Evolutionary conservation across 129 eudicot genomes (phyloP).

Genomic region (Mikania micrantha): DNA sequence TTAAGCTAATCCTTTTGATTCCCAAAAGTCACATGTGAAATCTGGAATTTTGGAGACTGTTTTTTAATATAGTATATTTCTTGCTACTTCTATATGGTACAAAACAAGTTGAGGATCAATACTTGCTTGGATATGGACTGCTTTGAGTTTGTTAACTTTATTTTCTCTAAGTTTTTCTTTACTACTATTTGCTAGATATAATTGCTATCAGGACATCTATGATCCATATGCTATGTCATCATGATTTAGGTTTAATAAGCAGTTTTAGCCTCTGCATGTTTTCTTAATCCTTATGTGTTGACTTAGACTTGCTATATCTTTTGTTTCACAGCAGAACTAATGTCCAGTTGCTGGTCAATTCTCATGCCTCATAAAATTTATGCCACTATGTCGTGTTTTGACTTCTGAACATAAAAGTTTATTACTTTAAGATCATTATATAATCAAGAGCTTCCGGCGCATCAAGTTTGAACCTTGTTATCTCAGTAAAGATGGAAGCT

Average conservation of each 20-base stretch:
- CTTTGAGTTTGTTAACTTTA: neutral
- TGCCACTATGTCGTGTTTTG: conserved; percentile 8
- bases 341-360: conserved; percentile 2
- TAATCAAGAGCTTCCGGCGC: conserved; percentile 20
- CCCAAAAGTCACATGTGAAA: neutral
- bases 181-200: conserved; percentile 4
- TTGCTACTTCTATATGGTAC: conserved; percentile 6
- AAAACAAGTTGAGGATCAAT: neutral
- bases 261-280: neutral
- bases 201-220: neutral
- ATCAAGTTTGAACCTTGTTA: conserved; percentile 9
- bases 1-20: conserved; percentile 2
- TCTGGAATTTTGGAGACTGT: neutral
- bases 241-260: neutral
- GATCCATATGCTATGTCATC: conserved; percentile 5
- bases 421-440: conserved; percentile 10
- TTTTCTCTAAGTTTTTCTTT: neutral
- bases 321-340: conserved; percentile 20
- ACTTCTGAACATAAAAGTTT: conserved; percentile 11
- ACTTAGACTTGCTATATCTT: conserved; percentile 24
- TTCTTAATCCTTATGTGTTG: neutral
- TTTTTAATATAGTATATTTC: neutral
- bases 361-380: conserved; percentile 5
- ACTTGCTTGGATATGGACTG: conserved; percentile 2
- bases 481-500: conserved; percentile 43